These are phyloP conservation scores for Xanthoceras sorbifolium DNA, from an alignment of 345 rosid genomes.

Conservation along the genomic window DNA sequence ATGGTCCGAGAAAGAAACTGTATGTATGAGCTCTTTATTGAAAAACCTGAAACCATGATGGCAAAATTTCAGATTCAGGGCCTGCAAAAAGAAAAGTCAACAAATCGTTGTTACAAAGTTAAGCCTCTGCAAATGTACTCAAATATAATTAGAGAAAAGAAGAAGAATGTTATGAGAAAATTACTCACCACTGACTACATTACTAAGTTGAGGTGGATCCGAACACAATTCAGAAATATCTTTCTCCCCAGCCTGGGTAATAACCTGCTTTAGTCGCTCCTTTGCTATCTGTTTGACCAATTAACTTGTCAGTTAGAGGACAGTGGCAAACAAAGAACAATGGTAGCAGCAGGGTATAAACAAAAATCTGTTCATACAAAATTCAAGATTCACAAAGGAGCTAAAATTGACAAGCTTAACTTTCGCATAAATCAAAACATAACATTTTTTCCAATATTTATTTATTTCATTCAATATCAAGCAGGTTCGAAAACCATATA, in stretches of 20 bases:
- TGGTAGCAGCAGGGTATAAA: not conserved
- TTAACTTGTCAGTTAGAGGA: conserved; percentile 23
- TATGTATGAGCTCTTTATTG: conserved; percentile 73
- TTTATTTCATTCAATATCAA: not conserved
- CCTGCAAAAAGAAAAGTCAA: conserved; percentile 45
- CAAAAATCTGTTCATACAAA: not conserved
- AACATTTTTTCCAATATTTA: not conserved
- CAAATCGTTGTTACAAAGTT: not conserved
- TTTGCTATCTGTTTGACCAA: conserved; percentile 64
- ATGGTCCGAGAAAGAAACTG: conserved; percentile 83
- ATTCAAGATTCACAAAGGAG: not conserved
- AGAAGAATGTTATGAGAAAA: not conserved
- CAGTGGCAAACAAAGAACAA: conserved; percentile 25
- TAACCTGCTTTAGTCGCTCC: conserved; percentile 71
- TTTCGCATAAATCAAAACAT: conserved; percentile 1
- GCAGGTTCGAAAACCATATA: not conserved
- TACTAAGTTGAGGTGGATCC: conserved; percentile 61
- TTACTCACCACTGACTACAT: conserved; percentile 67
- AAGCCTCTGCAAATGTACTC: not conserved
- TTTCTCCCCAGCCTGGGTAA: conserved; percentile 71
- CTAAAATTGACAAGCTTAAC: not conserved
- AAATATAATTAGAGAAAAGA: not conserved
- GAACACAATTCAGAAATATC: conserved; percentile 52
- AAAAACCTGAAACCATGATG: conserved; percentile 85
- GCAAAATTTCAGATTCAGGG: conserved; percentile 65